Conservation (phyloP, 306 rosid species). For the Prunus davidiana region DNA sequence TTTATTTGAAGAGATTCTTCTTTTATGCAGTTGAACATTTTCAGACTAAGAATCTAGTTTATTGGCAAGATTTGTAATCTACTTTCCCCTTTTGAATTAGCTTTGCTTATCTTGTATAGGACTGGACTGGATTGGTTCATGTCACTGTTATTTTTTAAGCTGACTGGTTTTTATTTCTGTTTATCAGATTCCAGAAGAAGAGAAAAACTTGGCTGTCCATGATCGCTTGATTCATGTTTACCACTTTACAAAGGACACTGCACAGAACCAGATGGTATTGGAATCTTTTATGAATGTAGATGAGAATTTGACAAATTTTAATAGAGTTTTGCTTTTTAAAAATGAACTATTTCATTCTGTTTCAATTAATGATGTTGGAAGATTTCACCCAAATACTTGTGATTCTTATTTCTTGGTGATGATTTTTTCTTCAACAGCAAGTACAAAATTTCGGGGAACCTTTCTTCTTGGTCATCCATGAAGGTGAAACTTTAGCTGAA, state of each 20-base stretch:
- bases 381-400: background rate
- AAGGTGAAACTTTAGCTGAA: slow-evolving; percentile 78
- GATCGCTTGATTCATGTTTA: slow-evolving; percentile 89
- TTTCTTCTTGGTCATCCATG: slow-evolving; percentile 76
- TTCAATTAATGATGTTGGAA: background rate
- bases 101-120: background rate
- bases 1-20: background rate
- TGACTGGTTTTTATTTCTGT: background rate
- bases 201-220: slow-evolving; percentile 64
- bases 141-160: slow-evolving; percentile 1
- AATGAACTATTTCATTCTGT: background rate
- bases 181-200: slow-evolving; percentile 80
- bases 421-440: slow-evolving; percentile 45
- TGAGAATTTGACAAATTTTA: background rate
- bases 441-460: slow-evolving; percentile 95
- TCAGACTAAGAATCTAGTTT: background rate
- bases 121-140: background rate
- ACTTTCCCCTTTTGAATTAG: background rate
- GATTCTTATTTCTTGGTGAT: slow-evolving; percentile 7
- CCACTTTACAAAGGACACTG: slow-evolving; percentile 74
- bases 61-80: background rate
- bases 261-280: slow-evolving; percentile 68
- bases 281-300: background rate
- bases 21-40: background rate
- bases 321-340: background rate